Evolutionary conservation across 2,329 filamentous ascomycete species (phyloP).

Genomic region (Corniculantispora saksenae): DNA sequence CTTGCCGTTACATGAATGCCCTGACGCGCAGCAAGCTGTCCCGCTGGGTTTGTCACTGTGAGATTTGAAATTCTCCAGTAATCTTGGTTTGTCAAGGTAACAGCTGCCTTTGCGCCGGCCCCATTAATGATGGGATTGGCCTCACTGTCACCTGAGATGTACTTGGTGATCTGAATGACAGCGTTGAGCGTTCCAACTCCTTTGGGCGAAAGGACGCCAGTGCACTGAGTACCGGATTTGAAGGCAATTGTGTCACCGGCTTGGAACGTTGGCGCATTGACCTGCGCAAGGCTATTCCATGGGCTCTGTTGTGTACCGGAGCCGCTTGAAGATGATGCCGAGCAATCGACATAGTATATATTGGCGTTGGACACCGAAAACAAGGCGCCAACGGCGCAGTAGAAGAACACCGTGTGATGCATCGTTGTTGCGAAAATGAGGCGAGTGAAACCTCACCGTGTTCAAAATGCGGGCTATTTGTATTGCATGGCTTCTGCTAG

Average conservation of each 20-base stretch:
- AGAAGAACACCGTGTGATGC: neutral
- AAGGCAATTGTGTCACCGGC: conserved; percentile 25
- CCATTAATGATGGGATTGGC: conserved; percentile 26
- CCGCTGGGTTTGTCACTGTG: conserved; percentile 25
- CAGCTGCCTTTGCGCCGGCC: conserved; percentile 23
- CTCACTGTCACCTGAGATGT: conserved; percentile 8
- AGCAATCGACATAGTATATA: conserved; percentile 27
- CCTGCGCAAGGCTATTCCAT: conserved; percentile 24
- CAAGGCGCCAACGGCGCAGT: neutral
- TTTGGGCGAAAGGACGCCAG: conserved; percentile 24
- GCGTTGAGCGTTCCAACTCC: conserved; percentile 23
- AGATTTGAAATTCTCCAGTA: conserved; percentile 27
- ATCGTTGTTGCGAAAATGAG: neutral
- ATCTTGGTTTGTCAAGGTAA: conserved; percentile 27
- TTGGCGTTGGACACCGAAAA: neutral
- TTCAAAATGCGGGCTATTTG: neutral
- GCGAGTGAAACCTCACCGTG: neutral
- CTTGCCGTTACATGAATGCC: conserved; percentile 26
- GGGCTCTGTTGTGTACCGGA: conserved; percentile 22
- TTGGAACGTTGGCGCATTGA: conserved; percentile 22
- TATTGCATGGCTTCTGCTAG: neutral
- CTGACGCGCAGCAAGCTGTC: conserved; percentile 21
- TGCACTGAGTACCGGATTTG: conserved; percentile 25
- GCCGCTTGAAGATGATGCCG: conserved; percentile 12
- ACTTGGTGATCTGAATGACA: conserved; percentile 25